Conservation (phyloP, 176 grass and related monocot species). For the bread wheat (Triticum aestivum) region DNA sequence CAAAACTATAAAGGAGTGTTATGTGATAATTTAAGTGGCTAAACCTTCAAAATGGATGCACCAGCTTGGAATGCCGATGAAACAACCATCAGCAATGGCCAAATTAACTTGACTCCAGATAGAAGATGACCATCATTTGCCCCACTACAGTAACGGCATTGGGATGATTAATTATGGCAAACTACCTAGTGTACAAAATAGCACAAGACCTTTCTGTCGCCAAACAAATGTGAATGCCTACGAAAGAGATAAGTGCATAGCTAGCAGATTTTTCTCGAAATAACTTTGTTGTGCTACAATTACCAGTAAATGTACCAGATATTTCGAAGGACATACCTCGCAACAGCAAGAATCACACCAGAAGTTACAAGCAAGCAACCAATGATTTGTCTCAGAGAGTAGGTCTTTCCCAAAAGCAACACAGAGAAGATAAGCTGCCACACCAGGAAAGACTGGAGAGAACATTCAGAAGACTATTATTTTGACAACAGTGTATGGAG, state of each 20-base stretch:
- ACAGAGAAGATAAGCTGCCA: slow-evolving; percentile 91
- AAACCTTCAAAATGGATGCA: slow-evolving; percentile 92
- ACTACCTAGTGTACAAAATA: neutral
- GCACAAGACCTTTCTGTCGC: neutral
- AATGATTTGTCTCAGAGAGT: slow-evolving; percentile 58
- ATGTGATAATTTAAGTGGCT: neutral
- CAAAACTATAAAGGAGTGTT: neutral
- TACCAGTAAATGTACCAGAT: neutral
- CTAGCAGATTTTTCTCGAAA: neutral
- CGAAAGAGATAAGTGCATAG: neutral
- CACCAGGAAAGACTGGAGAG: slow-evolving; percentile 90
- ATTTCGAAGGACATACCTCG: slow-evolving; percentile 49
- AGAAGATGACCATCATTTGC: slow-evolving; percentile 51
- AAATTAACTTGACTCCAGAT: slow-evolving; percentile 65
- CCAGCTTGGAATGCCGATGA: slow-evolving; percentile 93
- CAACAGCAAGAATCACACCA: slow-evolving; percentile 78
- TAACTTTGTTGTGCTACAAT: neutral
- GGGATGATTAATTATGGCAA: neutral
- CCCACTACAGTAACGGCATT: slow-evolving; percentile 50
- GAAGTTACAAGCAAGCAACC: slow-evolving; percentile 78
- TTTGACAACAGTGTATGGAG: neutral
- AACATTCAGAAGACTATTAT: slow-evolving; percentile 15
- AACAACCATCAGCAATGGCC: slow-evolving; percentile 68
- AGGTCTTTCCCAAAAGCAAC: slow-evolving; percentile 66
- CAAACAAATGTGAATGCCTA: neutral